phyloP scores from a whole-genome alignment of 805 yeast species.

The Candida lessepsii region DNA sequence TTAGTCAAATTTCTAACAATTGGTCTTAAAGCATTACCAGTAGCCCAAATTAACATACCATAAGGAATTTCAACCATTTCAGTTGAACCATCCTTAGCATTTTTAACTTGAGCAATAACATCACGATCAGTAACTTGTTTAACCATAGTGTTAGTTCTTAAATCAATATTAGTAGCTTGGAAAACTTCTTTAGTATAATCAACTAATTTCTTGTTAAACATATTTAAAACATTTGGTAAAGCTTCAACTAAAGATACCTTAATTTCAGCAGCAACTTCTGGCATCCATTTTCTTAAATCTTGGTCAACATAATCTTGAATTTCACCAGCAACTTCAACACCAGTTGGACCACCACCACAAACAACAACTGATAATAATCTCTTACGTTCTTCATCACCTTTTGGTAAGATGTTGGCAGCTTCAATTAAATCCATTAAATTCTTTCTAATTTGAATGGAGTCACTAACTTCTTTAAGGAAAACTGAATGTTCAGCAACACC shows the following conservation, averaged over 20 bases:
- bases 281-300: conserved; percentile 87
- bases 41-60: conserved; percentile 95
- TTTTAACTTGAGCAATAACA: conserved; percentile 68
- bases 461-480: conserved; percentile 86
- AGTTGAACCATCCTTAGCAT: conserved; percentile 60
- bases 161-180: conserved; percentile 61
- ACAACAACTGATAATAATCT: conserved; percentile 85
- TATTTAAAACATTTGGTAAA: conserved; percentile 78
- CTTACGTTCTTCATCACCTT: conserved; percentile 73
- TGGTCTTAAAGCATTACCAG: conserved; percentile 90
- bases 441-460: conserved; percentile 79
- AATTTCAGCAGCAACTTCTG: conserved; percentile 78
- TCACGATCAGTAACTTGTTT: conserved; percentile 72
- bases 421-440: conserved; percentile 85
- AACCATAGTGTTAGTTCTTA: conserved; percentile 84
- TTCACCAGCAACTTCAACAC: conserved; percentile 97
- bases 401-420: conserved; percentile 79
- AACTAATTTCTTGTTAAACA: conserved; percentile 66
- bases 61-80: conserved; percentile 69
- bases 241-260: conserved; percentile 88
- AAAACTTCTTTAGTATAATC: conserved; percentile 80
- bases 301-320: conserved; percentile 91
- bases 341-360: conserved; percentile 99
- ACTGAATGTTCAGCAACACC: conserved; percentile 89
- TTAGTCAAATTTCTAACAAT: conserved; percentile 65